Base-by-base conservation (phyloP, 1,139 yeast genomes). In the Pichia sp. region DNA sequence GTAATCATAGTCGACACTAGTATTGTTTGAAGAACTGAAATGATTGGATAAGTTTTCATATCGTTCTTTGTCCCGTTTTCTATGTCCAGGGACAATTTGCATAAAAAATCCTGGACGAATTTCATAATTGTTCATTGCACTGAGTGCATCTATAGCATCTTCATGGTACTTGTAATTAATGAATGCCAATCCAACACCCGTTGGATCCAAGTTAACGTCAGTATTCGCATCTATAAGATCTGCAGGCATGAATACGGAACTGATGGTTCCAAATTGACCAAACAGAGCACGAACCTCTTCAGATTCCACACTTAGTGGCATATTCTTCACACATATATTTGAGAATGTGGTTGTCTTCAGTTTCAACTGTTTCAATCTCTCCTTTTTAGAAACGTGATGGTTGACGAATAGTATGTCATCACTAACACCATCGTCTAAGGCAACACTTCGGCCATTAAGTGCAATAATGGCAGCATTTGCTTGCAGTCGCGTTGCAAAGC, bases 301-400 rank as follows among this genome's bases (percentile, higher is more conserved):
- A 22, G 42, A 48, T 3, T 62, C 55, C 17, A 63, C 53, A 38
- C 65, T 59, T 5, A 53, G 49, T 15, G 54, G 56, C 37, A 73
- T 56, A 46, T 70, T 70, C 45, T 70, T 74, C 22, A 72, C 48
- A 30, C 68, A 61, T 4, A 73, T 52, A 33, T 67, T 64, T 33
- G 66, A 65, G 44, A 59, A 60, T 28, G 62, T 60, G 31, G 55
- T 53, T 37, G 56, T 60, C 45, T 63, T 67, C 30, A 51, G 43
- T n/a, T n/a, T n/a, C 27, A 60, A 37, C 29, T 60, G 55, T 32
- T 55, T 58, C 10, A 62, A 42, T 43, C 77, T 56, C 41, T 70
- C 76, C 43, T 64, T 66, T 45, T 72, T 68, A 22, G 74, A 72
- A 26, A 72, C 66, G 45, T 72, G 77, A 45, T 67, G 72, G 45